These are phyloP conservation scores for Medicago arabica DNA, from an alignment of 306 rosid species.

Conservation along the genomic window DNA sequence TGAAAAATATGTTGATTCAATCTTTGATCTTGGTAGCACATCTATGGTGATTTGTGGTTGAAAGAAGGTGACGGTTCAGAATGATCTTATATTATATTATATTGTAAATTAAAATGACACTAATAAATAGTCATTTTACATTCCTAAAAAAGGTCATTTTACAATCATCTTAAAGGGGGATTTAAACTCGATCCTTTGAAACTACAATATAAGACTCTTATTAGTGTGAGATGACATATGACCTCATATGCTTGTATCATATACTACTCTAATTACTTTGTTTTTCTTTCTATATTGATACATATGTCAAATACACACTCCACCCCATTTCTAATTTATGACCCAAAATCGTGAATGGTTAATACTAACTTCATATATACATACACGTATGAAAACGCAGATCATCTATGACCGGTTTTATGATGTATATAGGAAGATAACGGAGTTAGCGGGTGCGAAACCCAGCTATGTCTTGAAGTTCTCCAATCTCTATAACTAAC, in stretches of 20 bases:
- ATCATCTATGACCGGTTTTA: neutral
- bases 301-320: neutral
- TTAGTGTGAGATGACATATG: too few species aligned
- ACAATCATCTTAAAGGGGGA: too few species aligned
- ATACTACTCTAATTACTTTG: neutral
- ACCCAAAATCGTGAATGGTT: constrained; percentile 31
- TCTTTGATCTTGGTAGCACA: too few species aligned
- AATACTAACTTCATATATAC: neutral
- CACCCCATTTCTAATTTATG: neutral
- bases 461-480: constrained; percentile 63
- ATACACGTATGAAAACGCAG: neutral
- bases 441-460: constrained; percentile 42
- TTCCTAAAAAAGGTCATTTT: too few species aligned
- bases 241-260: neutral
- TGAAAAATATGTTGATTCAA: too few species aligned
- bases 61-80: too few species aligned
- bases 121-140: too few species aligned
- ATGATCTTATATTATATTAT: neutral
- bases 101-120: neutral
- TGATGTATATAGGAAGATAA: neutral
- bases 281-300: neutral
- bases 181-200: too few species aligned
- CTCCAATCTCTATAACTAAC: constrained; percentile 62
- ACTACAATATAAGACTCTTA: too few species aligned
- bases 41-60: too few species aligned